Evolutionary conservation across 2,329 filamentous ascomycete species (phyloP), one percentile per base, ranked within the genome.

Genomic region (Colletotrichum incanum): DNA sequence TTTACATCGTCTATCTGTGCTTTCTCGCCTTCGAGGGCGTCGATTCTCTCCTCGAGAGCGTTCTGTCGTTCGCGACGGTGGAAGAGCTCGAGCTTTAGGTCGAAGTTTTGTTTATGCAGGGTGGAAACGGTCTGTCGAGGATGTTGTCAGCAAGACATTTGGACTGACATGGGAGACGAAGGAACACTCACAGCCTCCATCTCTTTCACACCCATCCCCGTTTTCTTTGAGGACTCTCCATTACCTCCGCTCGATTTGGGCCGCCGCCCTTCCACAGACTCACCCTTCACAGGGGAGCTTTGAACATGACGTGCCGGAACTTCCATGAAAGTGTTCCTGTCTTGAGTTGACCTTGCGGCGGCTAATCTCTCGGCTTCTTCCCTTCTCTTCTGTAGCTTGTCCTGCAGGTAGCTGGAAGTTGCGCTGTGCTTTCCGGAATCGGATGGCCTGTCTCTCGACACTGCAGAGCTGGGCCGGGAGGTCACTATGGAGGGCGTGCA

Each of bases 71-170:
- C 89, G 37, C 92, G 86, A 8, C 91, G 87, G 77, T 94, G 92
- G 75, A 88, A 93, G 1, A 94, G 81, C 78, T 94, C 92, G 41
- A 94, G 84, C 79, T 94, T 94, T 52, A 94, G 85, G 75, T 93
- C 92, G 75, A 94, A 94, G 77, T 94, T 94, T 81, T 93, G 90
- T 78, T 94, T 94, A 79, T 92, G 90, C 28, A 94, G 82, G 1
- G 86, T 91, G 5, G 92, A 93, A 64, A 94, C 82, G 65, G 91
- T 89, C 87, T 93, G 60, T 47, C 3, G 54, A 58, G 52, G 23
- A 65, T 18, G 54, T 23, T 64, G 62, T 74, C 61, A 76, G 67
- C 39, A 50, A 34, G 12, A 0, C 8, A 1, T 74, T 55, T 68
- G 18, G 47, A 58, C 14, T 2, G 47, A 47, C 20, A 23, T 8